phyloP scores from a whole-genome alignment of 2,329 filamentous ascomycete species.

The Pseudonectria buxi region DNA sequence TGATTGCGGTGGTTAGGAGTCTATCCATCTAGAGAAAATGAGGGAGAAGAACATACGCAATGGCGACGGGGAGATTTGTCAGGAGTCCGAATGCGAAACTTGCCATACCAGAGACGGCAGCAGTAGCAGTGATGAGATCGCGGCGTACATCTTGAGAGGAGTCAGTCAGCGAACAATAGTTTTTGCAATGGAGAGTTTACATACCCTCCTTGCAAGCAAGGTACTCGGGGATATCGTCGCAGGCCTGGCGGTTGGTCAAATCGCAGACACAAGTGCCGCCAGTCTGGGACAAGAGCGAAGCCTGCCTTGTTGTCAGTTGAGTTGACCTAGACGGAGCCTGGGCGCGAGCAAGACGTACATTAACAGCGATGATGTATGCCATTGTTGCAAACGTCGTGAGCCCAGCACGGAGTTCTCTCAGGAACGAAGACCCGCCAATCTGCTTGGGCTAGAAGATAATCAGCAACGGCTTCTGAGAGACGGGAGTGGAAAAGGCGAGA shows the following conservation, averaged over 20 bases:
- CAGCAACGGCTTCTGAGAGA: not conserved
- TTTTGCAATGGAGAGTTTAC: slow-evolving; percentile 5
- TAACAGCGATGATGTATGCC: slow-evolving; percentile 78
- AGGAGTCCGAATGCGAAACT: slow-evolving; percentile 73
- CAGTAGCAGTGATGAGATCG: slow-evolving; percentile 76
- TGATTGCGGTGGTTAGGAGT: slow-evolving; percentile 1
- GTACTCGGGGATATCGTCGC: slow-evolving; percentile 40
- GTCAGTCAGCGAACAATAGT: not conserved
- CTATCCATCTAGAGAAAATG: not conserved
- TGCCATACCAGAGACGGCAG: slow-evolving; percentile 69
- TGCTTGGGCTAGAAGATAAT: slow-evolving; percentile 49
- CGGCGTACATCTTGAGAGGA: slow-evolving; percentile 50
- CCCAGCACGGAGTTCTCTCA: slow-evolving; percentile 72
- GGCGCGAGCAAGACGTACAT: slow-evolving; percentile 32
- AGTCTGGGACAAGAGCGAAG: slow-evolving; percentile 64
- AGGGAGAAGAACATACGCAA: slow-evolving; percentile 24
- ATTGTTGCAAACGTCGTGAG: slow-evolving; percentile 75
- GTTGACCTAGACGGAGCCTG: not conserved
- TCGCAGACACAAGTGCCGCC: slow-evolving; percentile 71
- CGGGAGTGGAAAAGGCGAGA: slow-evolving; percentile 1
- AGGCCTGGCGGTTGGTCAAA: slow-evolving; percentile 35
- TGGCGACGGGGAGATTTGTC: slow-evolving; percentile 63
- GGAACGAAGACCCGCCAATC: slow-evolving; percentile 62
- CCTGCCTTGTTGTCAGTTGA: slow-evolving; percentile 27
- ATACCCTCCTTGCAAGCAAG: slow-evolving; percentile 41